Conservation (phyloP, 495 filamentous ascomycete species). For the Aspergillus sparsus region DNA sequence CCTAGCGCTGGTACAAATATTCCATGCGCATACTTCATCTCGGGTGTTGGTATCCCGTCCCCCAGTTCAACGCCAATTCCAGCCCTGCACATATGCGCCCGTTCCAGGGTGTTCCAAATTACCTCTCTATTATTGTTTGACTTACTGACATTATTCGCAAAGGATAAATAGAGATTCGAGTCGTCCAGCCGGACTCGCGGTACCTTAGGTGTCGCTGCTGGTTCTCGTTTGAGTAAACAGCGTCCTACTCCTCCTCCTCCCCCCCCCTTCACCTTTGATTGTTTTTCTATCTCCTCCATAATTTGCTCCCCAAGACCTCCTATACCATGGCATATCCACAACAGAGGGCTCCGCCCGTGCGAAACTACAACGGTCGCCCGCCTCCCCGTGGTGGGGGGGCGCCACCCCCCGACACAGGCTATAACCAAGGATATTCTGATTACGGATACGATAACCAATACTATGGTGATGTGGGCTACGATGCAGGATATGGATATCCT, state of each 20-base stretch:
- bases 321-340: slow-evolving; percentile 37
- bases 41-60: slow-evolving; percentile 7
- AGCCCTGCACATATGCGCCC: slow-evolving; percentile 9
- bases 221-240: slow-evolving; percentile 5
- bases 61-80: slow-evolving; percentile 5
- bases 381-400: slow-evolving; percentile 27
- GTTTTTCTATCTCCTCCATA: not conserved
- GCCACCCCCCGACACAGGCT: slow-evolving; percentile 51
- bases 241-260: not conserved
- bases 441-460: slow-evolving; percentile 44
- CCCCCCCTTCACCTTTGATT: not conserved
- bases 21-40: slow-evolving; percentile 13
- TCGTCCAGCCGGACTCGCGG: not conserved
- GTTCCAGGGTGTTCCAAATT: not conserved
- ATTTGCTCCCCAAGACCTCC: not conserved
- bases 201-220: not conserved
- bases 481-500: slow-evolving; percentile 52
- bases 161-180: slow-evolving; percentile 8
- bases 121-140: not conserved
- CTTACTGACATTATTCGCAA: slow-evolving; percentile 8
- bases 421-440: slow-evolving; percentile 51
- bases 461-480: slow-evolving; percentile 46
- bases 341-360: slow-evolving; percentile 51
- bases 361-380: slow-evolving; percentile 51
- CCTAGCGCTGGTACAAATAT: slow-evolving; percentile 2